Evolutionary conservation across 768 basidiomycete species (phyloP).

Genomic region (Hericium rajendrae): DNA sequence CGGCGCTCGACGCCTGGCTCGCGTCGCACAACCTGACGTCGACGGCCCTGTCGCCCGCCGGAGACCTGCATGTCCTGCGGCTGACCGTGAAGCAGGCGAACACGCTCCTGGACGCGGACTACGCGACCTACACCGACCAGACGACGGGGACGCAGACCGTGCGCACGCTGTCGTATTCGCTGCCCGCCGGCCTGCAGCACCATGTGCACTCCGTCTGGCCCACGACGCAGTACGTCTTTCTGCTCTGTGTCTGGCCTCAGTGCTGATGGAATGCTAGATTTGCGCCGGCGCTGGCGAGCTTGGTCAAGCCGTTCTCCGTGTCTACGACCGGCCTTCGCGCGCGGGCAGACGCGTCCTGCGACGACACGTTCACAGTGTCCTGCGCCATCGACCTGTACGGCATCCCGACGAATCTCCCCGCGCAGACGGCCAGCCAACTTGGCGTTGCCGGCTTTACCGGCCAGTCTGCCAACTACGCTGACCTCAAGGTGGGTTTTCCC

Average conservation of each 20-base stretch:
- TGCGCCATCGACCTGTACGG: conserved; percentile 27
- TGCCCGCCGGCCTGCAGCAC: conserved; percentile 4
- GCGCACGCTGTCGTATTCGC: conserved; percentile 10
- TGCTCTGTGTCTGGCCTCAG: background rate
- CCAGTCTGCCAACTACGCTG: conserved; percentile 21
- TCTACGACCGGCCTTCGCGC: background rate
- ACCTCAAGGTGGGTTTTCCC: conserved; percentile 15
- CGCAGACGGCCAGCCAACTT: conserved; percentile 16
- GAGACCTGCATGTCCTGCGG: conserved; percentile 7
- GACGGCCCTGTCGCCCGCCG: conserved; percentile 4
- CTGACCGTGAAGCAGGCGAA: conserved; percentile 11
- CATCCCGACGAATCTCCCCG: conserved; percentile 24
- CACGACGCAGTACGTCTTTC: conserved; percentile 4
- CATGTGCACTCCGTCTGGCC: conserved; percentile 11
- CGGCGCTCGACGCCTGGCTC: conserved; percentile 1
- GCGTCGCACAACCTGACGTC: conserved; percentile 6
- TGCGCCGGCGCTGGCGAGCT: background rate
- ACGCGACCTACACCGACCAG: conserved; percentile 5
- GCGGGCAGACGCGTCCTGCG: background rate
- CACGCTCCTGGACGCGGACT: conserved; percentile 7
- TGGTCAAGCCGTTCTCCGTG: background rate
- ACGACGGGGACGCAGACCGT: conserved; percentile 3
- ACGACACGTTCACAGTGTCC: conserved; percentile 16
- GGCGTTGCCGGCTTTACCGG: conserved; percentile 19
- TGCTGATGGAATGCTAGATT: background rate